Percentiles rank a stretch among this genome's conserved stretches.
These are phyloP conservation scores for Candida dubliniensis DNA, from an alignment of 1,139 yeast genomes.

Conservation along the genomic window DNA sequence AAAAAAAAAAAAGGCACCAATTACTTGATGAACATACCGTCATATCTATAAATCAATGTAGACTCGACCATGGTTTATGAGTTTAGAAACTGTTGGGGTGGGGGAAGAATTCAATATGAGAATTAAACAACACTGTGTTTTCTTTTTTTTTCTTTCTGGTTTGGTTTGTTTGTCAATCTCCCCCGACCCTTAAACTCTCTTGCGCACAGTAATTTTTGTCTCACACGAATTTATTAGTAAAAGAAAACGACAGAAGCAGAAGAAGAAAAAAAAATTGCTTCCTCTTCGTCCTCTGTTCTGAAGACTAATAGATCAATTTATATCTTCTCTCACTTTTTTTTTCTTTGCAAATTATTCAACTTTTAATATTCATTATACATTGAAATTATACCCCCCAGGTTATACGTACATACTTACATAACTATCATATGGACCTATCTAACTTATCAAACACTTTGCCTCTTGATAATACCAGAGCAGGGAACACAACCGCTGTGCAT, in stretches of 20 bases:
- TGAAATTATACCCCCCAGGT: no score
- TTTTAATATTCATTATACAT: no score
- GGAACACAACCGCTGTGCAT: not conserved
- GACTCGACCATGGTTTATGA: constrained; percentile 59
- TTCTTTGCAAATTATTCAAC: no score
- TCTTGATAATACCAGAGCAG: constrained; percentile 4
- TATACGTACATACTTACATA: not conserved
- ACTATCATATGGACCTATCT: constrained; percentile 12
- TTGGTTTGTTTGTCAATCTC: not conserved
- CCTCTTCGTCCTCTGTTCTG: no score
- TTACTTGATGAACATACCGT: constrained; percentile 65
- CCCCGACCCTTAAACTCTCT: no score
- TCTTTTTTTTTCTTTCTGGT: not conserved
- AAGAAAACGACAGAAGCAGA: no score
- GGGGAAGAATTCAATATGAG: not conserved
- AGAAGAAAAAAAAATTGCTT: no score
- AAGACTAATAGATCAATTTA: no score
- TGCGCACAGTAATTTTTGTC: no score
- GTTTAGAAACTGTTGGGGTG: no score
- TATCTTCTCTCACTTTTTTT: no score
- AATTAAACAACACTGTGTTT: constrained; percentile 3
- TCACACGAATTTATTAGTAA: no score
- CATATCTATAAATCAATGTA: constrained; percentile 68
- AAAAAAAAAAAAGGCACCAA: not conserved
- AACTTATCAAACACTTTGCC: constrained; percentile 13